Evolutionary conservation across 345 rosid genomes (phyloP).

Genomic region (Eucalyptus albens): DNA sequence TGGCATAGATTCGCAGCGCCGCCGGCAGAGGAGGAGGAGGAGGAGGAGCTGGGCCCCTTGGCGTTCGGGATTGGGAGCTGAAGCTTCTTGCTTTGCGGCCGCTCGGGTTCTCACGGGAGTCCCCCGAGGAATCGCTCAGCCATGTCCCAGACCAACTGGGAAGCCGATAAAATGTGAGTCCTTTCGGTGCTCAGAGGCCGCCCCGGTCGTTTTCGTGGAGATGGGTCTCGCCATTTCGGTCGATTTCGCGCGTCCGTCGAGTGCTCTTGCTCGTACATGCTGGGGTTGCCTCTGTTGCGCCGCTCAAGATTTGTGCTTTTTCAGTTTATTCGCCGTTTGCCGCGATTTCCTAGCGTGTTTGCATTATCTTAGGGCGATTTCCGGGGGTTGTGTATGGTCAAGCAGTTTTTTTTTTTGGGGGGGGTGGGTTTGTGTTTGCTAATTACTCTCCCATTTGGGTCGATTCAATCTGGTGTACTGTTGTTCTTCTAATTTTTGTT

Average conservation of each 20-base stretch:
- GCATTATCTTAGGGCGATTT: neutral
- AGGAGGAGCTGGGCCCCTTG: neutral
- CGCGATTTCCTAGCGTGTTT: neutral
- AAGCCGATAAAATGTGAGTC: conserved; percentile 98
- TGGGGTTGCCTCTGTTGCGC: neutral
- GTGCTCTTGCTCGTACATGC: neutral
- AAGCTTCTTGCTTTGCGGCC: neutral
- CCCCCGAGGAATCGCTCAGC: neutral
- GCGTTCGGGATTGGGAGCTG: neutral
- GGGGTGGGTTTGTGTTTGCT: neutral
- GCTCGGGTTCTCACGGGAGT: neutral
- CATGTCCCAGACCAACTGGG: conserved; percentile 98
- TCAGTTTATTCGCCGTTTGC: neutral
- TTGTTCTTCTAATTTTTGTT: neutral
- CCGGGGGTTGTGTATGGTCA: neutral
- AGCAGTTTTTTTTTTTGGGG: neutral
- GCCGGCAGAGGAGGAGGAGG: neutral
- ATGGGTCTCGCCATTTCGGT: neutral
- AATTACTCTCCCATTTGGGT: neutral
- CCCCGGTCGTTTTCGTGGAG: neutral
- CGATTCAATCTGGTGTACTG: neutral
- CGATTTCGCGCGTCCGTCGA: neutral
- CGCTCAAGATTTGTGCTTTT: neutral
- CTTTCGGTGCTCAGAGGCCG: neutral
- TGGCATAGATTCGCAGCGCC: neutral